Percentiles rank a stretch among this genome's conserved stretches.
These are phyloP conservation scores for Trypanosomatidae sp. DNA, from an alignment of 208 protist species.

Conservation along the genomic window DNA sequence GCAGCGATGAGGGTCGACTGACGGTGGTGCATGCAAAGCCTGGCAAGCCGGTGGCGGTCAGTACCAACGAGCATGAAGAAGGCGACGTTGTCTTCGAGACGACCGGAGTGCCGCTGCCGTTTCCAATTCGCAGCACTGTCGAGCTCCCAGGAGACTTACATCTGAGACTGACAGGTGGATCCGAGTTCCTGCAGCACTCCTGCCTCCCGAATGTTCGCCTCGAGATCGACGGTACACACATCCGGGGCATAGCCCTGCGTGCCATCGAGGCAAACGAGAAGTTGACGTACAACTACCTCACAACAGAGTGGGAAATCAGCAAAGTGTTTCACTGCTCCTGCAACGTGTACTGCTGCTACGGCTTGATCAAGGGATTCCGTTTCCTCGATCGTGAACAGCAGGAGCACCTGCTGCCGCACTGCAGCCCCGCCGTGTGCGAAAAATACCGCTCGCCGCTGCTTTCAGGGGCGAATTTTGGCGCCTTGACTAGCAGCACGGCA, in stretches of 20 bases:
- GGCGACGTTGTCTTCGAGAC: constrained; percentile 60
- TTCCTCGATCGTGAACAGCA: constrained; percentile 75
- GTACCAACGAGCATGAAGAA: constrained; percentile 35
- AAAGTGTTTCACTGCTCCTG: constrained; percentile 83
- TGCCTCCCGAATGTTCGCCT: constrained; percentile 84
- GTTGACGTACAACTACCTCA: constrained; percentile 88
- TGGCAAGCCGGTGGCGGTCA: constrained; percentile 44
- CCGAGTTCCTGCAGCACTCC: constrained; percentile 82
- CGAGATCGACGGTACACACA: constrained; percentile 59
- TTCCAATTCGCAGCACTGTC: constrained; percentile 77
- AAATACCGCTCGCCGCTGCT: constrained; percentile 55
- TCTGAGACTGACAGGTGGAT: constrained; percentile 71
- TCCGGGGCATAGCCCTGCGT: constrained; percentile 74
- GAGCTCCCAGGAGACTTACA: constrained; percentile 71
- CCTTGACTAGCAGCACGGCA: constrained; percentile 27
- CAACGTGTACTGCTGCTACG: constrained; percentile 81
- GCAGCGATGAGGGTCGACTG: constrained; percentile 46
- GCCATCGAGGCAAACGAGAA: constrained; percentile 69
- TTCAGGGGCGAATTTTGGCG: constrained; percentile 27
- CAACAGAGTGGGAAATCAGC: constrained; percentile 84
- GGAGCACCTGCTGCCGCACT: constrained; percentile 61
- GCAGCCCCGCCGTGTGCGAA: constrained; percentile 65
- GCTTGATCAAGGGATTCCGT: constrained; percentile 77
- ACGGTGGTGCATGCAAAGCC: constrained; percentile 44
- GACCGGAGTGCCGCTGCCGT: constrained; percentile 71